Percentiles rank a stretch among this genome's conserved stretches.
Evolutionary conservation across 2,329 filamentous ascomycete genomes (phyloP).

Genomic region (Aureobasidium sp.): DNA sequence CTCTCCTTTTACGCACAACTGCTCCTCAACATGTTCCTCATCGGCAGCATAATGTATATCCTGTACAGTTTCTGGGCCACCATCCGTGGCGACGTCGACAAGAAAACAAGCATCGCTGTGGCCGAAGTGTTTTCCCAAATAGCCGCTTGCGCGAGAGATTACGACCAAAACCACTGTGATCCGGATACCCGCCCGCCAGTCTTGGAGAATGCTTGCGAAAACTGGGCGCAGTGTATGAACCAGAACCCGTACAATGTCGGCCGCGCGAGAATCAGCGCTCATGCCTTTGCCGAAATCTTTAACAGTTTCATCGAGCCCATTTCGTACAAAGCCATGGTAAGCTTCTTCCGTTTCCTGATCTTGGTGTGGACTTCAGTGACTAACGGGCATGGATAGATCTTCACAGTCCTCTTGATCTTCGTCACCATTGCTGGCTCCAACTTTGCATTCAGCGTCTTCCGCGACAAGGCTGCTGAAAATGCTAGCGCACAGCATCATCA

Average conservation of each 20-base stretch:
- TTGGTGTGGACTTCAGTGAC: background rate
- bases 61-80: conserved; percentile 61
- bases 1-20: conserved; percentile 60
- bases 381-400: conserved; percentile 35
- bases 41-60: conserved; percentile 52
- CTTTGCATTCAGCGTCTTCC: conserved; percentile 49
- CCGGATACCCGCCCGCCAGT: conserved; percentile 60
- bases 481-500: conserved; percentile 15
- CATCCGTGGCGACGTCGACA: conserved; percentile 64
- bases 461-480: conserved; percentile 30
- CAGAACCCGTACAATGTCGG: conserved; percentile 71
- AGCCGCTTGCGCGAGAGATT: conserved; percentile 63
- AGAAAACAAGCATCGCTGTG: conserved; percentile 61
- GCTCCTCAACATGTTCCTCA: conserved; percentile 55
- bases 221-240: conserved; percentile 84
- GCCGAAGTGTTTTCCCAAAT: conserved; percentile 64
- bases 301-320: conserved; percentile 90
- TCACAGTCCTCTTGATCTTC: conserved; percentile 39
- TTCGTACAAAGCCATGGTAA: conserved; percentile 70
- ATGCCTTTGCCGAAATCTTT: conserved; percentile 84
- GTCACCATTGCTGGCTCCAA: conserved; percentile 49
- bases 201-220: conserved; percentile 61
- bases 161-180: conserved; percentile 65
- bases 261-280: conserved; percentile 69
- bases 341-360: conserved; percentile 17